Conservation (phyloP, 78 protist species). For the Cavenderia fasciculata region DNA sequence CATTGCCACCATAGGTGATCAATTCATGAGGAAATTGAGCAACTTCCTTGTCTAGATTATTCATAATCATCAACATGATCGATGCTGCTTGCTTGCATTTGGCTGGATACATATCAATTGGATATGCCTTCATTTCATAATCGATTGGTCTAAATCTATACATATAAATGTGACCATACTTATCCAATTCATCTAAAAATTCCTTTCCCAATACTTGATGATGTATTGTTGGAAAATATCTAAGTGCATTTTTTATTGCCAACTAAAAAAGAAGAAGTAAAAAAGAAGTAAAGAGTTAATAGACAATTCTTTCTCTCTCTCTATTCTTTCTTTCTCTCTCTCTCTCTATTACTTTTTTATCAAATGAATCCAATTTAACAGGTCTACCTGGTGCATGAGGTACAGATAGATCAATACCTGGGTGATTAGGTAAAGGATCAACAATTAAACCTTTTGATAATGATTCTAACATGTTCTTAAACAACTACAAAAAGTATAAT, state of each 20-base stretch:
- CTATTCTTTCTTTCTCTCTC: not conserved
- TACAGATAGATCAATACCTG: conserved; percentile 46
- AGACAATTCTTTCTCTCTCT: too few species aligned
- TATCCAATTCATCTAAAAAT: conserved; percentile 79
- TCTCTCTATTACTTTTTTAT: conserved; percentile 18
- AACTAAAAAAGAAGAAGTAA: conserved; percentile 5
- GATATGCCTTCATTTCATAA: conserved; percentile 86
- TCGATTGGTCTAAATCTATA: conserved; percentile 92
- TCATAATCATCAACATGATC: conserved; percentile 94
- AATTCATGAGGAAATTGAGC: conserved; percentile 97
- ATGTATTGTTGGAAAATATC: conserved; percentile 74
- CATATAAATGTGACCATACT: conserved; percentile 95
- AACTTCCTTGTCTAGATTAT: conserved; percentile 91
- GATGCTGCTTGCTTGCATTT: conserved; percentile 85
- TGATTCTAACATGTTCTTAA: too few species aligned
- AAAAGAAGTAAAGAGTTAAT: not conserved
- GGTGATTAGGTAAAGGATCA: conserved; percentile 65
- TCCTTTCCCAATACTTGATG: conserved; percentile 74
- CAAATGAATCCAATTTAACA: not conserved
- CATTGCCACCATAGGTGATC: conserved; percentile 97
- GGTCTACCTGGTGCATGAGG: conserved; percentile 84
- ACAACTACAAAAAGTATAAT: too few species aligned
- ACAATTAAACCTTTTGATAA: conserved; percentile 28
- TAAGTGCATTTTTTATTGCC: conserved; percentile 80
- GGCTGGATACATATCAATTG: conserved; percentile 84